Base-by-base conservation (phyloP, 495 filamentous ascomycete genomes). In the Tuber microsphaerosporum region DNA sequence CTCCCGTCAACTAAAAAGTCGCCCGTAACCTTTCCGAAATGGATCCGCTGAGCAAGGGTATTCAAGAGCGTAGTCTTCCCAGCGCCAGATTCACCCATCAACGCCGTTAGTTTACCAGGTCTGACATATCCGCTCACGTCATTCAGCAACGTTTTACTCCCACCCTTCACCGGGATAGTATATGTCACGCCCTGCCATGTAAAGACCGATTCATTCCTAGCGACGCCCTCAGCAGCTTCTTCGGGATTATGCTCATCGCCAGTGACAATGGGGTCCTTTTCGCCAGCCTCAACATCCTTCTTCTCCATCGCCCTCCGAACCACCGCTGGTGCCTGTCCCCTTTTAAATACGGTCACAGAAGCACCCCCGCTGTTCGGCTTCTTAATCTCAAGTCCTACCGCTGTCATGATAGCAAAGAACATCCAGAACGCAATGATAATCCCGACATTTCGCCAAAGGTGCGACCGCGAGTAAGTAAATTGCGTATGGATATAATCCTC, bases 101-200 rank as follows among this genome's bases (percentile, higher is more conserved):
- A 85, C n/a, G 87, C 91, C 37, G 90, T 91, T 46, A 94, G 85
- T 70, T 87, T 89, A 20, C 91, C 91, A 19, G 91, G 92, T 73
- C 88, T 88, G 26, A 93, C 90, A 79, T 87, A 92, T 71, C 92
- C 92, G 75, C 90, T 86, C 7, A 93, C 89, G 80, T 91, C 84
- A 37, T 89, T 83, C 9, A 94, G 82, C 1, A 93, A 81, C 46
- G 87, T 85, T 69, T 86, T 86, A 75, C 90, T 85, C 1, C 89
- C 88, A 46, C 86, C 87, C 48, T 90, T 86, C 79, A 86, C 87
- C 17, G 90, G 89, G 65, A 94, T 91, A 1, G 86, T 89, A 79
- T 95, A 97, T 81, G 89, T 90, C 56, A 97, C 88, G 75, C 91
- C 85, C 77, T 92, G 89, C 89, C 90, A 96, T 0, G 92, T 94